Base-by-base conservation (phyloP, 2,329 filamentous ascomycete genomes). In the Colletotrichum navitas region DNA sequence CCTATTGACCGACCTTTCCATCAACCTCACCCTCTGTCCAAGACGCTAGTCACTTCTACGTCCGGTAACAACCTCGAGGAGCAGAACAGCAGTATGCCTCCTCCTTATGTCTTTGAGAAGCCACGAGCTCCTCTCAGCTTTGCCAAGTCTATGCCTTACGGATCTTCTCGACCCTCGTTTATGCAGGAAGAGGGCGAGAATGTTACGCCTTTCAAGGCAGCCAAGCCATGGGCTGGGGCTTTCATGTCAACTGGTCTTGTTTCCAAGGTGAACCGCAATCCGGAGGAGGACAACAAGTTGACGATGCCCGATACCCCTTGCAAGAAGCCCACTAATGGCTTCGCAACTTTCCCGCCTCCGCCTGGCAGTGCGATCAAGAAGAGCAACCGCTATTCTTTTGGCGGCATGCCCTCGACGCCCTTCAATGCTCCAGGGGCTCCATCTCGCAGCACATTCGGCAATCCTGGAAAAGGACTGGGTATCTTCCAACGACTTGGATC, bases 191-290 rank as follows among this genome's bases (percentile, higher is more conserved):
- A 71, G 24, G 66, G 58, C 32, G 71, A 71, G 26, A 73, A 61
- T 26, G 68, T 73, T 14, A 74, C 73, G 3, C 73, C 73, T 12
- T 96, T 93, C 82, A 95, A 94, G 80, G 85, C 89, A 62, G 92
- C 90, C 10, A 94, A 91, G 78, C 92, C 95, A 29, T 87, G 93
- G 67, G 91, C 93, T 41, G 91, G 93, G 51, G 94, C 94, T 8
- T 98, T 98, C 82, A 94, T 94, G 86, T 98, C 96, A 1, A 98
- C 96, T 0, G 95, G 95, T 1, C 85, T 99, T 36, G 92, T 99
- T 65, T 98, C 96, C 14, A 99, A 99, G 83, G 93, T 97, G 81
- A 97, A 96, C 78, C 91, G 93, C 68, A 91, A 93, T 79, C 89
- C 91, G 0, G 94, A 98, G 75, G 88, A 85, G 80, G 84, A 78